phyloP scores from a whole-genome alignment of 495 filamentous ascomycete genomes.

The Chaetomium fimeti region DNA sequence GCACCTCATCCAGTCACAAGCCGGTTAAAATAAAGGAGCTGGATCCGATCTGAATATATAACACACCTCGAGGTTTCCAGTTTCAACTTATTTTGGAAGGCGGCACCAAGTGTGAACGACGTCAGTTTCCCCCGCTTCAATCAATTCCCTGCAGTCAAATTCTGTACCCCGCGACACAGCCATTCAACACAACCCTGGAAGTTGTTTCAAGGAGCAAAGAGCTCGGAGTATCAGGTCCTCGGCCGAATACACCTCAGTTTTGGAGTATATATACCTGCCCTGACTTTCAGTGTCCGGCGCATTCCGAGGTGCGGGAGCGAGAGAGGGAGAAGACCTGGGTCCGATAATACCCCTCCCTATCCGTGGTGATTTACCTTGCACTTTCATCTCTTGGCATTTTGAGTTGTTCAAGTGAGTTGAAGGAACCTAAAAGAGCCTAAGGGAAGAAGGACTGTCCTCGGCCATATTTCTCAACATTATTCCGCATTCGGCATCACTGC shows the following conservation, averaged over 20 bases:
- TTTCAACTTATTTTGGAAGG: background rate
- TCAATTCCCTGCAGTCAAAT: too few relatives aligned
- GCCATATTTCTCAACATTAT: background rate
- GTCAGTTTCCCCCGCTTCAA: background rate
- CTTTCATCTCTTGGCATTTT: background rate
- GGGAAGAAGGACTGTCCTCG: background rate
- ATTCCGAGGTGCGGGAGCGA: background rate
- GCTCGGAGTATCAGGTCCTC: too few relatives aligned
- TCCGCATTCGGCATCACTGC: background rate
- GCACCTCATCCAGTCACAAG: background rate
- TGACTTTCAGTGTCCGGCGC: background rate
- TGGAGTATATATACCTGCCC: too few relatives aligned
- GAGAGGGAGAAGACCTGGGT: too few relatives aligned
- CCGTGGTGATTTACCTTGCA: background rate
- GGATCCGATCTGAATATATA: too few relatives aligned
- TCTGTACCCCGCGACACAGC: too few relatives aligned
- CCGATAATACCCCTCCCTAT: background rate
- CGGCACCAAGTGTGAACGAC: background rate
- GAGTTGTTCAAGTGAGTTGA: background rate
- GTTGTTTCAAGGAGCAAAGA: too few relatives aligned
- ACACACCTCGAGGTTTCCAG: too few relatives aligned
- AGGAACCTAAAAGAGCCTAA: background rate
- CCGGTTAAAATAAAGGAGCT: background rate
- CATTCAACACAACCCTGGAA: too few relatives aligned
- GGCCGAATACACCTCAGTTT: too few relatives aligned